Conservation (phyloP, 495 filamentous ascomycete species). For the Astrothelium subdiscretum region DNA sequence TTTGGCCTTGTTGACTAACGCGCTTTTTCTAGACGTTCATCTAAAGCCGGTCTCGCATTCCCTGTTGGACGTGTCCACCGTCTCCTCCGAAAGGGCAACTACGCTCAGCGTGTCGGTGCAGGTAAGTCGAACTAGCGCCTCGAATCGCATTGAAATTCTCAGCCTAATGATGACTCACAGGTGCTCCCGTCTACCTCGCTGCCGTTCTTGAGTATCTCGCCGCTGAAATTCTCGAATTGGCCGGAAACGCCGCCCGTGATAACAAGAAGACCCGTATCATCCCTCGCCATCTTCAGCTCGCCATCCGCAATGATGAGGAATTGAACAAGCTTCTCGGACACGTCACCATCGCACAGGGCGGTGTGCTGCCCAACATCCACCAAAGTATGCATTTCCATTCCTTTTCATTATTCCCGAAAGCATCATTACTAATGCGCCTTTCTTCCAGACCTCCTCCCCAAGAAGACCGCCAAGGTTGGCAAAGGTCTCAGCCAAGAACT, state of each 20-base stretch:
- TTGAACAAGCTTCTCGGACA: conserved; percentile 99
- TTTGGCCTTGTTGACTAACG: conserved; percentile 16
- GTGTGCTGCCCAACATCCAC: conserved; percentile 98
- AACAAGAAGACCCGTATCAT: conserved; percentile 99
- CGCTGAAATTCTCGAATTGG: conserved; percentile 96
- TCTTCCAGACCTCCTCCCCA: conserved; percentile 76
- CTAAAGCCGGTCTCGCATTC: conserved; percentile 98
- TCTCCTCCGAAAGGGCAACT: conserved; percentile 99
- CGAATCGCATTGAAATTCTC: neutral
- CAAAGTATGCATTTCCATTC: conserved; percentile 57
- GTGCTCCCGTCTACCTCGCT: conserved; percentile 95
- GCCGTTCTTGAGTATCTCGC: conserved; percentile 98
- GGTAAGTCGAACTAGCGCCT: conserved; percentile 37
- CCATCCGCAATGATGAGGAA: conserved; percentile 98
- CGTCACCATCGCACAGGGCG: conserved; percentile 98
- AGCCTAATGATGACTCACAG: conserved; percentile 31
- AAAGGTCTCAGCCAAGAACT: conserved; percentile 87
- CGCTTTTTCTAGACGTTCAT: conserved; percentile 62
- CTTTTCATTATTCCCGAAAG: neutral
- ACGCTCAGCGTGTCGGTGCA: conserved; percentile 98
- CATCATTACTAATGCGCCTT: conserved; percentile 32
- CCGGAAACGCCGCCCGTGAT: conserved; percentile 96
- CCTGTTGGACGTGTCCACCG: conserved; percentile 99
- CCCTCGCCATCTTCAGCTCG: conserved; percentile 95
- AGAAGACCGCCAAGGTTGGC: conserved; percentile 91